A percentile compares a stretch with the other conserved stretches of the same genome.
Conservation (phyloP, 2,329 filamentous ascomycete species). For the Neocucurbitaria cava region DNA sequence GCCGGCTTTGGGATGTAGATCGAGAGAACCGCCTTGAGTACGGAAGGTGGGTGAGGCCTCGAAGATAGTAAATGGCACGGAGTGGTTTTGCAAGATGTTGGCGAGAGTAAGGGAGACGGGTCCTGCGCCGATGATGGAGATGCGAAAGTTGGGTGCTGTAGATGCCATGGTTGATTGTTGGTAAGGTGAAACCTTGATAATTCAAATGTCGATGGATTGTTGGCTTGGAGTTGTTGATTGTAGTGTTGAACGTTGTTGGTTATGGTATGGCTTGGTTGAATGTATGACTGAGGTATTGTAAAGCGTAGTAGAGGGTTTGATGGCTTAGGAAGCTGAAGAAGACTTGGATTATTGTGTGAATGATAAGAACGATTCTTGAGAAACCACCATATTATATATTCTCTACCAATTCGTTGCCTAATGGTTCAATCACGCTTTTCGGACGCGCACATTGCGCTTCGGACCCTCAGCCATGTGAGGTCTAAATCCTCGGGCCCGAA, state of each 20-base stretch:
- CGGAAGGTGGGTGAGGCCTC: slow-evolving; percentile 47
- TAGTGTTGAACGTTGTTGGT: background rate
- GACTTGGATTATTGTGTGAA: background rate
- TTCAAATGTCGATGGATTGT: background rate
- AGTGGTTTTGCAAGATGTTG: slow-evolving; percentile 58
- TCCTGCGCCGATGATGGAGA: slow-evolving; percentile 49
- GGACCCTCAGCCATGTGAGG: background rate
- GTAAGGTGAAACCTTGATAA: too few relatives aligned
- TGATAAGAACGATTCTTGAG: background rate
- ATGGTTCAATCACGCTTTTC: background rate
- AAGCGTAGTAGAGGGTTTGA: background rate
- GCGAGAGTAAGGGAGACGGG: slow-evolving; percentile 59
- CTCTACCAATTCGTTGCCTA: background rate
- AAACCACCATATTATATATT: background rate
- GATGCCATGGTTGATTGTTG: background rate
- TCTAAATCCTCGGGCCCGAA: slow-evolving; percentile 1
- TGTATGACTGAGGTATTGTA: background rate
- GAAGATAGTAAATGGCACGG: slow-evolving; percentile 59
- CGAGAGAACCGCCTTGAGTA: slow-evolving; percentile 50
- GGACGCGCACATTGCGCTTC: background rate
- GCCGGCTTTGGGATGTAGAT: slow-evolving; percentile 61
- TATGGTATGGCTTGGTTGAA: background rate
- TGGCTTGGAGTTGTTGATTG: background rate
- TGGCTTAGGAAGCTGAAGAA: background rate
- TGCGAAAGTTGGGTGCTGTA: slow-evolving; percentile 18